Conservation (phyloP, 2,329 filamentous ascomycete species). For the Xylariaceae sp. region DNA sequence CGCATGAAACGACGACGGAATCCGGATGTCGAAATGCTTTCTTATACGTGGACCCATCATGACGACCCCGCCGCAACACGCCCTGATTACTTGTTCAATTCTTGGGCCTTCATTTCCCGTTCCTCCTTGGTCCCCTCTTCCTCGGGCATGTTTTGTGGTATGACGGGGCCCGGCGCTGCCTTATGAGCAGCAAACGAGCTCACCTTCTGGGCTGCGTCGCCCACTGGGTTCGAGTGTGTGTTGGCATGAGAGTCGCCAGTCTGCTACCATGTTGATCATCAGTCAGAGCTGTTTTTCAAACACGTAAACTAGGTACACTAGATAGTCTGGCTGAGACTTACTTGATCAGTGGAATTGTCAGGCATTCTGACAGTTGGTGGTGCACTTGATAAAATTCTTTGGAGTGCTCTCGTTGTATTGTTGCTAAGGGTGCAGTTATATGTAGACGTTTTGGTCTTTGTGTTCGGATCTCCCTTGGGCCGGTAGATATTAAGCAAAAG, state of each 20-base stretch:
- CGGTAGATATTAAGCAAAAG: background rate
- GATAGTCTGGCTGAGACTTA: slow-evolving; percentile 14
- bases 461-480: background rate
- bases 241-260: slow-evolving; percentile 31
- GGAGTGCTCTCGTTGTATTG: background rate
- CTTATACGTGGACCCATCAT: background rate
- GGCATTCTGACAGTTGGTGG: slow-evolving; percentile 24
- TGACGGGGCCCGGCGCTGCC: slow-evolving; percentile 53
- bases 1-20: background rate
- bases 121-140: slow-evolving; percentile 64
- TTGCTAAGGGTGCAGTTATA: background rate
- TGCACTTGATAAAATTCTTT: background rate
- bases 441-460: background rate
- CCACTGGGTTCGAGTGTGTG: slow-evolving; percentile 36
- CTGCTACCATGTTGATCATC: slow-evolving; percentile 10
- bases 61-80: background rate
- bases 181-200: slow-evolving; percentile 42
- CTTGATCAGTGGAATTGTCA: slow-evolving; percentile 23
- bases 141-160: slow-evolving; percentile 49
- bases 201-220: slow-evolving; percentile 33
- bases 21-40: background rate
- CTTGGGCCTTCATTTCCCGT: slow-evolving; percentile 57
- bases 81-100: slow-evolving; percentile 52
- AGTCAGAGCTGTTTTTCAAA: slow-evolving; percentile 10
- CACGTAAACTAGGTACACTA: background rate